Evolutionary conservation across 176 grass and related monocot species (phyloP).

Genomic region (Oryza meridionalis): DNA sequence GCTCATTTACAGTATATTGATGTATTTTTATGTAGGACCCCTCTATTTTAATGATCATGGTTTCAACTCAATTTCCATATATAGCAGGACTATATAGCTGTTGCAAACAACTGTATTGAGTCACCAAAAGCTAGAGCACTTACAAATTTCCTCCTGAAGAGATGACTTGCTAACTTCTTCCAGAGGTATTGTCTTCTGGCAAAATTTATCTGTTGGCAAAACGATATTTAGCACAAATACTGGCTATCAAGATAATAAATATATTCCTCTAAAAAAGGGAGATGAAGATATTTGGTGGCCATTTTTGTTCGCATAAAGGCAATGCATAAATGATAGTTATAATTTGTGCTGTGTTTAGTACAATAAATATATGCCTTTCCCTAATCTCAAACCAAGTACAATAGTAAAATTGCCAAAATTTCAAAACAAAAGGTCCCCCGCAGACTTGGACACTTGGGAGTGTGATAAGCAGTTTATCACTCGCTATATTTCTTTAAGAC

Average conservation of each 20-base stretch:
- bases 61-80: constrained; percentile 16
- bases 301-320: constrained; percentile 15
- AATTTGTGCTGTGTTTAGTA: constrained; percentile 7
- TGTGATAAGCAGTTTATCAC: neutral
- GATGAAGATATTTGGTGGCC: neutral
- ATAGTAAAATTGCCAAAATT: neutral
- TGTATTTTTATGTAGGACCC: neutral
- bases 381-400: neutral
- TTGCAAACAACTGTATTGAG: neutral
- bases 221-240: constrained; percentile 37
- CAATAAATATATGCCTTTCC: too few relatives aligned
- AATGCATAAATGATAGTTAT: constrained; percentile 10
- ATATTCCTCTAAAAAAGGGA: neutral
- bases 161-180: constrained; percentile 50
- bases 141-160: constrained; percentile 38
- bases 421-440: neutral
- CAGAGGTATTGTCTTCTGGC: constrained; percentile 48
- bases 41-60: neutral
- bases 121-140: constrained; percentile 38
- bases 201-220: constrained; percentile 59
- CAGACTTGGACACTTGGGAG: neutral
- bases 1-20: neutral
- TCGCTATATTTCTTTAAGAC: neutral
- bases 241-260: neutral
- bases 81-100: neutral